Evolutionary conservation across 1,284 basidiomycete genomes (phyloP).

Genomic region (Naganishia sp.): DNA sequence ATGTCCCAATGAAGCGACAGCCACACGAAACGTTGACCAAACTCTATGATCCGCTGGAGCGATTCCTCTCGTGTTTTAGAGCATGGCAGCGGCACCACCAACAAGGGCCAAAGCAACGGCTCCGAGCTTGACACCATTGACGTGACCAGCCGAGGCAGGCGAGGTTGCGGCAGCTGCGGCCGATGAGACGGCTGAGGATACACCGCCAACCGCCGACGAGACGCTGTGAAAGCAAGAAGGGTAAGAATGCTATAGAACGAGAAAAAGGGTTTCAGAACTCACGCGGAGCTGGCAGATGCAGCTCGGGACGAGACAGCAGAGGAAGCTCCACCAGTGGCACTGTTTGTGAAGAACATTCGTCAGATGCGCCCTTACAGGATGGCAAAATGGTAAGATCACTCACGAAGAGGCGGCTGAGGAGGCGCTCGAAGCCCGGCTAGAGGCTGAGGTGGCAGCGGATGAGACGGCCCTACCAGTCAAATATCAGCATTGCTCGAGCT

Average conservation of each 20-base stretch:
- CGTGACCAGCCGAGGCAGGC: constrained; percentile 10
- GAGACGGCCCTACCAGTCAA: constrained; percentile 23
- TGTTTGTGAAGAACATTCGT: neutral
- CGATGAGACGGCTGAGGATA: constrained; percentile 1
- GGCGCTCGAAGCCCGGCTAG: constrained; percentile 15
- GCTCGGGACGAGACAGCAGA: constrained; percentile 26
- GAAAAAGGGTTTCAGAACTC: no score
- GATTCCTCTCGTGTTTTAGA: neutral
- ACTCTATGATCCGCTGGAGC: constrained; percentile 1
- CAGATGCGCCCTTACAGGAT: neutral
- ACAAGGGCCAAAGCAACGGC: constrained; percentile 24
- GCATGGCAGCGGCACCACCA: constrained; percentile 24
- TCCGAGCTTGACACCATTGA: constrained; percentile 16
- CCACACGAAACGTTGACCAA: neutral
- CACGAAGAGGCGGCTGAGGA: constrained; percentile 29
- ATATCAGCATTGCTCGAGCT: neutral
- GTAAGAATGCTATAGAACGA: neutral
- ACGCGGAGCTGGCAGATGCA: constrained; percentile 16
- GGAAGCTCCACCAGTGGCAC: constrained; percentile 13
- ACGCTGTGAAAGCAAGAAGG: neutral
- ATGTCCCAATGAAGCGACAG: constrained; percentile 3
- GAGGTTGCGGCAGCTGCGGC: constrained; percentile 14
- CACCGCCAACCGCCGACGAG: neutral
- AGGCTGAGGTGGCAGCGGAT: constrained; percentile 27
- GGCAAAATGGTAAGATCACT: constrained; percentile 20